Base-by-base conservation (phyloP, 2,329 filamentous ascomycete genomes). In the Aspergillus sp. region DNA sequence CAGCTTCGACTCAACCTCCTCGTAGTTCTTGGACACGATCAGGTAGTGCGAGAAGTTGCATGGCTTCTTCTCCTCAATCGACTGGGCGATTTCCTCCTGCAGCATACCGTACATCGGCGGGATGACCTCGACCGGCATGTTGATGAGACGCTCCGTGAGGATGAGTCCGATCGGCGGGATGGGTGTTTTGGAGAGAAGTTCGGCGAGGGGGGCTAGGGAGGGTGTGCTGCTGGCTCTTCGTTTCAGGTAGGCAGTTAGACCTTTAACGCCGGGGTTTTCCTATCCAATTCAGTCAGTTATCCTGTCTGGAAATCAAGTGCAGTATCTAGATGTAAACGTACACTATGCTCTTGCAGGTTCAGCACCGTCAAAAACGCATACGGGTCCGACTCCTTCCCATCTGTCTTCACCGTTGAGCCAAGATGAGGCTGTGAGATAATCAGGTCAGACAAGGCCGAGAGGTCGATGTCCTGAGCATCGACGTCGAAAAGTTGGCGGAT, bases 21-120 rank as follows among this genome's bases (percentile, higher is more conserved):
- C 83, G 75, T 98, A 99, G n/a, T 87, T 91, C 78, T 96, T 96
- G 39, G 91, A 96, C 46, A 97, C 74, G 47, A 99, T 84, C 52
- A 99, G 82, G 76, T 96, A 99, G 77, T 98, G 92, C 27, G 91
- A 88, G 76, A 99, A 99, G 55, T 88, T 83, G 75, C 96, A 98
- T 0, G 93, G 92, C 76, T 98, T 92, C 70, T 90, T 89, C 71
- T 96, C 92, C 72, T 96, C 88, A 3, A 96, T 80, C 1, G 95
- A 95, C 71, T 89, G 93, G 68, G 89, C 83, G 51, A 99, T 87
- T 81, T 99, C 95, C 70, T 98, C 92, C 49, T 90, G 80, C 51
- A 99, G 84, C 91, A 97, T 96, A 51, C 83, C 86, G 82, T 97
- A 98, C 86, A 98, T 89, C 4, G 95, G 93, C 30, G 95, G 93